Evolutionary conservation across 2,329 filamentous ascomycete genomes (phyloP).

Genomic region (Chaetomium globosum): DNA sequence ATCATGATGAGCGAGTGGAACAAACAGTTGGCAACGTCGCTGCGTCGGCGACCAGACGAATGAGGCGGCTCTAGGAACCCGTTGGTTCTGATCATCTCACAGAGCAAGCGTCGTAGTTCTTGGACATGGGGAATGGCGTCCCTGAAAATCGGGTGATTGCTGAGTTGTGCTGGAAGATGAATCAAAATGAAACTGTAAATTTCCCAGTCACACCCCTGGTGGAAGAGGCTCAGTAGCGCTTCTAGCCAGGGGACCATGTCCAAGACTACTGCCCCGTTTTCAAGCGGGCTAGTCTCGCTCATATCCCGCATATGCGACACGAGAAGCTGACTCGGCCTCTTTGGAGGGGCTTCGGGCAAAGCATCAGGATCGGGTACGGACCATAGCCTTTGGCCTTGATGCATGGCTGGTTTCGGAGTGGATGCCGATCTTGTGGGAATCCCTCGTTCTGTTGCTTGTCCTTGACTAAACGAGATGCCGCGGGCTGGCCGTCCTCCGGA

Average conservation of each 20-base stretch:
- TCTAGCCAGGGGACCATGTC: conserved; percentile 74
- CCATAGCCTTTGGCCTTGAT: conserved; percentile 59
- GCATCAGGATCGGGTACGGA: conserved; percentile 59
- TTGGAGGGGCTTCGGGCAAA: conserved; percentile 53
- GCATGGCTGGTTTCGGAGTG: conserved; percentile 41
- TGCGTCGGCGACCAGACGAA: conserved; percentile 77
- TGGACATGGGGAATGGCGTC: conserved; percentile 74
- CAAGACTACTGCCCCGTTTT: conserved; percentile 44
- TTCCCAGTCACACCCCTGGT: conserved; percentile 81
- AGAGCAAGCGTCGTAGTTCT: conserved; percentile 73
- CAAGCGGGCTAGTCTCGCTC: conserved; percentile 13
- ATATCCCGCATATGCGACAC: conserved; percentile 46
- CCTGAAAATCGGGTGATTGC: conserved; percentile 84
- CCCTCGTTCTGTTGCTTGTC: conserved; percentile 49
- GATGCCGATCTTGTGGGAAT: conserved; percentile 49
- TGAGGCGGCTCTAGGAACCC: conserved; percentile 79
- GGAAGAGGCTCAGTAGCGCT: conserved; percentile 71
- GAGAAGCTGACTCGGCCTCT: conserved; percentile 55
- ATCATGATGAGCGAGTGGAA: conserved; percentile 86
- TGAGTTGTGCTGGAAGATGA: conserved; percentile 82
- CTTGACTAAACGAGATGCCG: conserved; percentile 57
- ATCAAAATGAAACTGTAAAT: conserved; percentile 88
- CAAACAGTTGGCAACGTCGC: conserved; percentile 85
- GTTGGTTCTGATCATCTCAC: conserved; percentile 78
- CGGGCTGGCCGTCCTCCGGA: conserved; percentile 48